Evolutionary conservation across 305 asterid genomes (phyloP).

Genomic region (Plantago coronopus): DNA sequence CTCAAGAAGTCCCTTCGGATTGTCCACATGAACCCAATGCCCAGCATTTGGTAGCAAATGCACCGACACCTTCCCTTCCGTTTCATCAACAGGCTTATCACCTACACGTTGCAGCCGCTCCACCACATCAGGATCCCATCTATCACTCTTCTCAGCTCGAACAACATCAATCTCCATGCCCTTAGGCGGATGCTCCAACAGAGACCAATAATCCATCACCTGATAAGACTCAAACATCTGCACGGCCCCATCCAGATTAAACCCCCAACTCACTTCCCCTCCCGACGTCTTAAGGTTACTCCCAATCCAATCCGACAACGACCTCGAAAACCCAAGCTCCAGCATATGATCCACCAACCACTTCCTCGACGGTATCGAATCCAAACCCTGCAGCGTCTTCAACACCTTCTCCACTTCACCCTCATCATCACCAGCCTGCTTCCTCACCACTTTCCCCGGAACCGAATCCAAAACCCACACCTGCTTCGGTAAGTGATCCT

Average conservation of each 20-base stretch:
- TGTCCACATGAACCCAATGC: constrained; percentile 97
- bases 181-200: constrained; percentile 63
- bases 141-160: constrained; percentile 82
- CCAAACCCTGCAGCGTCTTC: constrained; percentile 60
- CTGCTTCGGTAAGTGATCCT: constrained; percentile 71
- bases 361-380: constrained; percentile 71
- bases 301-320: constrained; percentile 81
- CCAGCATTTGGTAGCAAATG: constrained; percentile 78
- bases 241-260: constrained; percentile 79
- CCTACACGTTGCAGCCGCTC: constrained; percentile 46
- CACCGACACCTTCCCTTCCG: constrained; percentile 51
- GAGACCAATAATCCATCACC: constrained; percentile 68
- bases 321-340: constrained; percentile 76
- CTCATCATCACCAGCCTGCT: constrained; percentile 30
- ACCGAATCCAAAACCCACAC: constrained; percentile 95
- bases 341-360: constrained; percentile 92
- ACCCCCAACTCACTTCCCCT: constrained; percentile 68
- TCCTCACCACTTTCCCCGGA: constrained; percentile 64
- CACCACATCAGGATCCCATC: constrained; percentile 61
- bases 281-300: constrained; percentile 84
- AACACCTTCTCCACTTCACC: constrained; percentile 95
- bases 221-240: constrained; percentile 87
- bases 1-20: constrained; percentile 89
- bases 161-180: constrained; percentile 65
- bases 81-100: constrained; percentile 34